phyloP scores from a whole-genome alignment of 805 yeast species.

The Yamadazyma scolyti region DNA sequence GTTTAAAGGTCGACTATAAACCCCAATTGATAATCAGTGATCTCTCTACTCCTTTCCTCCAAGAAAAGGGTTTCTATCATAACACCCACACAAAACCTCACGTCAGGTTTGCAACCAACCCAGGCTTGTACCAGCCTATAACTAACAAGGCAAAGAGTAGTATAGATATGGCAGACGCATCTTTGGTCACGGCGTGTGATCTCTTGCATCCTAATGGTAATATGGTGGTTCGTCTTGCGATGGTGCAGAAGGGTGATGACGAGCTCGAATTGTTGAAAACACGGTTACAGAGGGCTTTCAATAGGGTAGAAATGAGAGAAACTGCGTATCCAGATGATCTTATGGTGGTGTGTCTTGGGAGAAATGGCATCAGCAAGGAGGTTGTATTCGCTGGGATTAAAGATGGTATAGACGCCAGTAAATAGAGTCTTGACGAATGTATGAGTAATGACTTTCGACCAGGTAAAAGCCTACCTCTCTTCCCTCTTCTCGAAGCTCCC shows the following conservation, averaged over 20 bases:
- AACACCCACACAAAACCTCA: constrained; percentile 35
- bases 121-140: constrained; percentile 21
- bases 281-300: constrained; percentile 23
- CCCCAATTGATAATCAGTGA: constrained; percentile 38
- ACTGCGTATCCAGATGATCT: constrained; percentile 12
- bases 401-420: too few species aligned
- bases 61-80: constrained; percentile 33
- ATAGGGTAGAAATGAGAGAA: constrained; percentile 14
- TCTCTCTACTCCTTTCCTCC: constrained; percentile 29
- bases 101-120: constrained; percentile 22
- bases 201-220: constrained; percentile 27
- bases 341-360: constrained; percentile 26
- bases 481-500: too few species aligned
- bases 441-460: too few species aligned
- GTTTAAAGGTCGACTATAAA: constrained; percentile 17
- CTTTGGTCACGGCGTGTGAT: constrained; percentile 27
- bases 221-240: constrained; percentile 26
- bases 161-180: constrained; percentile 39
- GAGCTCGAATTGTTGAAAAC: constrained; percentile 23
- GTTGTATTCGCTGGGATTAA: constrained; percentile 5
- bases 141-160: constrained; percentile 23
- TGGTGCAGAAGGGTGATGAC: constrained; percentile 22
- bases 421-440: too few species aligned
- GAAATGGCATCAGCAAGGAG: constrained; percentile 11
- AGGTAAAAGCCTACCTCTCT: too few species aligned